phyloP scores from a whole-genome alignment of 2,329 filamentous ascomycete genomes.

The Penicillium sp. region DNA sequence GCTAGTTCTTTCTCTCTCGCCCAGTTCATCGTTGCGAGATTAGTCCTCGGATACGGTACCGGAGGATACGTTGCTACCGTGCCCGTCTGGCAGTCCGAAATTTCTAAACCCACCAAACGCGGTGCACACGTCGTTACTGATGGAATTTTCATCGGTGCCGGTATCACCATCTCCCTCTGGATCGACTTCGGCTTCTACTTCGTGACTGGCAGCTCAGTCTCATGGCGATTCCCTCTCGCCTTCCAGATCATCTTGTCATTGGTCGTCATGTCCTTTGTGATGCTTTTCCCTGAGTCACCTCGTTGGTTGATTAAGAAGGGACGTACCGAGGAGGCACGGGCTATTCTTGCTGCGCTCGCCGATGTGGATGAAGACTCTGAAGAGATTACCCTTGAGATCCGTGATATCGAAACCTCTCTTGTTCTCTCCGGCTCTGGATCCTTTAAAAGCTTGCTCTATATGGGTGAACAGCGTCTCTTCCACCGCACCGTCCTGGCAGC shows the following conservation, averaged over 20 bases:
- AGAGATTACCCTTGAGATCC: conserved; percentile 39
- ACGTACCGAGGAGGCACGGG: conserved; percentile 32
- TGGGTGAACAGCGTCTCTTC: conserved; percentile 37
- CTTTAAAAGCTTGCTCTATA: conserved; percentile 40
- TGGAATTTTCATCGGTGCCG: conserved; percentile 49
- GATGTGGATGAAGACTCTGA: conserved; percentile 42
- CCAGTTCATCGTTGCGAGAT: conserved; percentile 49
- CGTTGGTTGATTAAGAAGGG: conserved; percentile 50
- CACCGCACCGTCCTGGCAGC: conserved; percentile 36
- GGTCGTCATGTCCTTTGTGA: conserved; percentile 36
- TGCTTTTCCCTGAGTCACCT: conserved; percentile 41
- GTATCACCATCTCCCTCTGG: conserved; percentile 50
- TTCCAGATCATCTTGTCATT: conserved; percentile 38
- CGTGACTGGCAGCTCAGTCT: conserved; percentile 37
- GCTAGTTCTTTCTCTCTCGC: conserved; percentile 45
- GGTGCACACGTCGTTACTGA: conserved; percentile 55
- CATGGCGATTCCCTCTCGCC: conserved; percentile 47
- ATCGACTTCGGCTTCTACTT: conserved; percentile 49
- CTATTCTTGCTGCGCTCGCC: conserved; percentile 43
- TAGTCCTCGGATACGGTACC: conserved; percentile 47
- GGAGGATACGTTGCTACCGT: conserved; percentile 47
- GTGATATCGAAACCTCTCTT: conserved; percentile 36
- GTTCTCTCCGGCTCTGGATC: conserved; percentile 13
- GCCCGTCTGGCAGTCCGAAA: conserved; percentile 48
- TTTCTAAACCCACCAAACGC: conserved; percentile 42